Evolutionary conservation across 2,329 filamentous ascomycete species (phyloP).

Genomic region (Sporothrix dimorphospora): DNA sequence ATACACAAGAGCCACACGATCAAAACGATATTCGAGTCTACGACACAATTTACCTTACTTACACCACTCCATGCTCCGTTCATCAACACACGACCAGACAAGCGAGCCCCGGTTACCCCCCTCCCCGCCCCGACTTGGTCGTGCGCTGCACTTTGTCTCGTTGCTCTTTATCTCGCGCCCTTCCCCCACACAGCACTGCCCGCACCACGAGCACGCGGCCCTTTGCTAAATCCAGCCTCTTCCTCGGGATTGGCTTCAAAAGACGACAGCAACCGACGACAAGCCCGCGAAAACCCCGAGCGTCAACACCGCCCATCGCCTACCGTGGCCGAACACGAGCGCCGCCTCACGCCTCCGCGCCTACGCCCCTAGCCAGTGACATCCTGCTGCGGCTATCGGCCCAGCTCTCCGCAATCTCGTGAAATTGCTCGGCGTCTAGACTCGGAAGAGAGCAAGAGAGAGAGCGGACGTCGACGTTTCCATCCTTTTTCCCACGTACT

Average conservation of each 20-base stretch:
- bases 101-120: not conserved
- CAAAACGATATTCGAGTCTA: conserved; percentile 2
- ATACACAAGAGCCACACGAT: conserved; percentile 5
- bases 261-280: not conserved
- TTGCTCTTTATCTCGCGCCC: conserved; percentile 19
- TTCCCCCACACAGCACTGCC: conserved; percentile 6
- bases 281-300: not conserved
- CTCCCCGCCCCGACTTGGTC: conserved; percentile 13
- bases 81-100: not conserved
- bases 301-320: not conserved
- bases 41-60: not conserved
- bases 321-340: not conserved
- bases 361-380: conserved; percentile 3
- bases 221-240: conserved; percentile 11
- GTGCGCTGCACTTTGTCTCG: conserved; percentile 21
- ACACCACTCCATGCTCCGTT: not conserved
- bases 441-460: not conserved
- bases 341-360: not conserved
- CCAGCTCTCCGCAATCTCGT: not conserved
- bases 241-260: not conserved
- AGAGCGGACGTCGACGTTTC: not conserved
- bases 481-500: not conserved
- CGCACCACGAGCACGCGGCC: conserved; percentile 8
- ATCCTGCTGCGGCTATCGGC: conserved; percentile 10
- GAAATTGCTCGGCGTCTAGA: conserved; percentile 16